Percentiles rank a stretch among this genome's conserved stretches.
These are phyloP conservation scores for Myochromella boudieri DNA, from an alignment of 768 basidiomycete genomes.

Conservation along the genomic window DNA sequence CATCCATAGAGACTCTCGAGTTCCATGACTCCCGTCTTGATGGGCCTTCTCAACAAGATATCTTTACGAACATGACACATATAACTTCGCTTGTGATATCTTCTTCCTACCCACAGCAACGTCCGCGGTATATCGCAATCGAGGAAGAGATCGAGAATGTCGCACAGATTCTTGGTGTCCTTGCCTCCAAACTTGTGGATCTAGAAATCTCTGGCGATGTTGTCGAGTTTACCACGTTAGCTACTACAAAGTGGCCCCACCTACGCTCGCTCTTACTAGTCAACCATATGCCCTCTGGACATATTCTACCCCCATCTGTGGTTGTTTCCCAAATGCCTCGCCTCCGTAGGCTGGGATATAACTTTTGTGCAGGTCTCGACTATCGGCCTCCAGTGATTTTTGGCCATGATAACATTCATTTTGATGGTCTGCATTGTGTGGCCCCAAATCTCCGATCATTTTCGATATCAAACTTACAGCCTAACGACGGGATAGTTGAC, in stretches of 20 bases:
- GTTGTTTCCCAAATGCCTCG: no score
- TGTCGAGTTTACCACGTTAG: no score
- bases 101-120: background rate
- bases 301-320: no score
- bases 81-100: background rate
- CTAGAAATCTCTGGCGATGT: no score
- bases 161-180: background rate
- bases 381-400: no score
- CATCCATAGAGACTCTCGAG: background rate
- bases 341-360: no score
- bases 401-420: no score
- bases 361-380: no score
- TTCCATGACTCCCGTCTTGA: background rate
- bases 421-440: background rate
- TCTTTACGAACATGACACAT: background rate
- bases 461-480: constrained; percentile 4
- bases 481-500: background rate
- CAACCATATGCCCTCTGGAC: no score
- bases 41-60: background rate
- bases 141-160: background rate
- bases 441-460: background rate
- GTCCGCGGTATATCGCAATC: background rate
- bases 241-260: no score
- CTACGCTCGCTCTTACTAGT: no score
- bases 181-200: no score